Base-by-base conservation (phyloP, 306 rosid species). In the Ziziphus jujuba region DNA sequence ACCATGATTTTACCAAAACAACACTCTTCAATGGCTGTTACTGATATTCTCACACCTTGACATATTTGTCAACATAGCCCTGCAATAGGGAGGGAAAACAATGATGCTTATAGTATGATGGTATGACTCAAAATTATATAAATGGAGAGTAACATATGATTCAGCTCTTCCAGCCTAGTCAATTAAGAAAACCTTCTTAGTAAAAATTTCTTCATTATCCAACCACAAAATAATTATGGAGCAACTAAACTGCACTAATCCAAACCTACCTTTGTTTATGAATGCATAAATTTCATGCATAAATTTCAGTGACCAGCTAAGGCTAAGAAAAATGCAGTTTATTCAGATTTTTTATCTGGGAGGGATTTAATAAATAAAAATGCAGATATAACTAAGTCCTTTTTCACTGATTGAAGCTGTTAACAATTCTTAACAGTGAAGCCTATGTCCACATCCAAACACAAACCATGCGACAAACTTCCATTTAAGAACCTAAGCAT, bases 61-160 rank as follows among this genome's bases (percentile, higher is more conserved):
- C 92, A 71, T 80, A 89, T 78, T 90, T 90, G 50, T 90, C 95
- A 57, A 90, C 97, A 76, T 90, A 90, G 68, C 95, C 95, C 95
- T 90, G 89, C 71, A 80, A 35, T 63, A 67, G 13, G 56, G 47
- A 54, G 66, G 24, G 59, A 59, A 70, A 54, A 63, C 7, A 3
- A 25, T 17, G 53, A 70, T 50, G 69, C 45, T 21, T 19, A 33
- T 57, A 36, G 50, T 63, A 25, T 5, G 13, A 15, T 67, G n/a
- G n/a, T n/a, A n/a, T n/a, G 1, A 48, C 12, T 20, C 10, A 23
- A 36, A 22, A 51, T 15, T 1, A 24, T 2, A 5, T 36, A 45
- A 12, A 15, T 45, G 50, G 17, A 56, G 17, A 20, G 56, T 59
- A 11, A 1, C 19, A 62, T n/a, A n/a, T 15, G 43, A 9, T 0